A percentile compares a stretch with the other conserved stretches of the same genome.
Conservation (phyloP, 1,284 basidiomycete genomes). For the Ustilago sp. region DNA sequence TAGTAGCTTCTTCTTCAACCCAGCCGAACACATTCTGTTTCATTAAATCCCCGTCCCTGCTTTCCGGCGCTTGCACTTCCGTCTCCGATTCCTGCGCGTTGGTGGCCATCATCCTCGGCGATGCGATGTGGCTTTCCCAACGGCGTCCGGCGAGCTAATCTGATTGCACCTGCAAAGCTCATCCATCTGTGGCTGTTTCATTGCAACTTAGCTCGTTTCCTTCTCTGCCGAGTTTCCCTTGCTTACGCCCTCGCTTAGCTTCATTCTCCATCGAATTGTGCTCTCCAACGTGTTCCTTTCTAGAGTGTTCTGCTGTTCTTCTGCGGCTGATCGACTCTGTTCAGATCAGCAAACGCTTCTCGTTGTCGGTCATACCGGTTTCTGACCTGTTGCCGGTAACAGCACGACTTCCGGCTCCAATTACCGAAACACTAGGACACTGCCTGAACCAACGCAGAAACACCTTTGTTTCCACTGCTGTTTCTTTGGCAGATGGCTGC, state of each 20-base stretch:
- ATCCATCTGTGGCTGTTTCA: not conserved
- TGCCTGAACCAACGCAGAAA: not conserved
- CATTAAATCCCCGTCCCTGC: not conserved
- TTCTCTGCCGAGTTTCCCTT: not conserved
- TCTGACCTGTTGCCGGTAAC: not conserved
- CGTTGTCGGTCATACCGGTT: not conserved
- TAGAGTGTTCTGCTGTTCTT: not conserved
- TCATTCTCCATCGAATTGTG: not conserved
- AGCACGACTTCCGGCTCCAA: not conserved
- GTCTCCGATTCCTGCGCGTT: conserved; percentile 5
- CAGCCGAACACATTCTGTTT: conserved; percentile 2
- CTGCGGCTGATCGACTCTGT: not conserved
- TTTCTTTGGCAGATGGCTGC: not conserved
- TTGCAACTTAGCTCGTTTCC: not conserved
- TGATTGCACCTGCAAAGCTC: not conserved
- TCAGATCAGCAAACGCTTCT: no score
- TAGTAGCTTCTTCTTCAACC: not conserved
- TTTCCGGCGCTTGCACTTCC: conserved; percentile 3
- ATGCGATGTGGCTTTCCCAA: conserved; percentile 1
- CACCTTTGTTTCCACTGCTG: not conserved
- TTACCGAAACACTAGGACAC: not conserved
- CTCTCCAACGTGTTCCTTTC: not conserved
- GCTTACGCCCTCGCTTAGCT: not conserved
- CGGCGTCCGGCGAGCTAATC: not conserved
- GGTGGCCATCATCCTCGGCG: conserved; percentile 2